phyloP scores from a whole-genome alignment of 2,329 filamentous ascomycete species.

The Botrytis tulipae region DNA sequence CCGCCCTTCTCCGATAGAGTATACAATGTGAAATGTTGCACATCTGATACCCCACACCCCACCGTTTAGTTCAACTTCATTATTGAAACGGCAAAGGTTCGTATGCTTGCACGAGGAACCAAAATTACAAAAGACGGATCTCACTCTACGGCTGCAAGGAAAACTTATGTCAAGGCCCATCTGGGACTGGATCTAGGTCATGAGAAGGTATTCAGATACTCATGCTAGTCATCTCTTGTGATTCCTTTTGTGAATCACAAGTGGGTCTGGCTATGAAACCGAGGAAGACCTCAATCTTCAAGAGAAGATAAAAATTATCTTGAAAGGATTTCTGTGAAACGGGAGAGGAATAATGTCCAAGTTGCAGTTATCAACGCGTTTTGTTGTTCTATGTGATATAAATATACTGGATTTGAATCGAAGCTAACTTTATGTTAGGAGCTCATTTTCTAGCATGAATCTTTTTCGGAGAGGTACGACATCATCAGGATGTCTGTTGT shows the following conservation, averaged over 20 bases:
- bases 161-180: slow-evolving; percentile 42
- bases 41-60: background rate
- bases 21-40: background rate
- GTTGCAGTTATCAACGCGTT: no score
- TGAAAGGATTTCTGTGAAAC: no score
- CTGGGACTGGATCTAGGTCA: slow-evolving; percentile 43
- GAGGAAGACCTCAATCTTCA: no score
- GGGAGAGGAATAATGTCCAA: no score
- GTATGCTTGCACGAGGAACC: slow-evolving; percentile 31
- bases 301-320: no score
- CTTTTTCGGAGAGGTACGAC: no score
- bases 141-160: slow-evolving; percentile 43
- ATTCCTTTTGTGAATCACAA: background rate
- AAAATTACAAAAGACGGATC: slow-evolving; percentile 25
- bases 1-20: background rate
- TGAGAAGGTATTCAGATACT: slow-evolving; percentile 36
- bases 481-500: no score
- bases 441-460: no score
- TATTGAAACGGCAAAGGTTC: background rate
- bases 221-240: background rate
- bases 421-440: no score
- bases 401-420: no score
- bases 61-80: background rate
- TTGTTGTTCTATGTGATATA: no score
- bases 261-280: background rate